Conservation (phyloP, 176 grass and related monocot genomes). For the Calamus simplicifolius region DNA sequence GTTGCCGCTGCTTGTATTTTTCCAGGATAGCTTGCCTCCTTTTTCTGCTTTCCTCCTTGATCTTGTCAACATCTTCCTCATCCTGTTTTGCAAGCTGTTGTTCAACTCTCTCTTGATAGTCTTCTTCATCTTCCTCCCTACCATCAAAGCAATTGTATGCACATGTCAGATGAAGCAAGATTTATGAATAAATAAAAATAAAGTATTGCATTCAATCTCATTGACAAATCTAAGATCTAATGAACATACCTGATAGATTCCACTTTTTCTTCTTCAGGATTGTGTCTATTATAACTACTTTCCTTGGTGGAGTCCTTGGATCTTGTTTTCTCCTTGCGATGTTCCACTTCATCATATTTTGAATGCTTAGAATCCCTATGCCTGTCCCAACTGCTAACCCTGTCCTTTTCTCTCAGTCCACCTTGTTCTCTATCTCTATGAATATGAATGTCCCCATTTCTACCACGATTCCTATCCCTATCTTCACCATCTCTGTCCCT, state of each 20-base stretch:
- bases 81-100: conserved; percentile 88
- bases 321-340: conserved; percentile 41
- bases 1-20: conserved; percentile 60
- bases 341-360: conserved; percentile 30
- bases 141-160: conserved; percentile 3
- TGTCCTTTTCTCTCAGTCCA: conserved; percentile 20
- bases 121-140: conserved; percentile 78
- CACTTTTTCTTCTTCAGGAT: conserved; percentile 36
- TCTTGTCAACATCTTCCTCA: conserved; percentile 90
- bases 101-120: conserved; percentile 88
- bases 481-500: conserved; percentile 2
- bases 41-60: conserved; percentile 85
- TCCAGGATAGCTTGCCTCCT: conserved; percentile 92
- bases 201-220: not conserved
- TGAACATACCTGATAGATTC: conserved; percentile 41
- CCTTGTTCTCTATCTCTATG: conserved; percentile 22
- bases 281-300: conserved; percentile 16
- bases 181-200: conserved; percentile 4
- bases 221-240: no score
- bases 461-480: conserved; percentile 33
- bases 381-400: conserved; percentile 26
- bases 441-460: conserved; percentile 27
- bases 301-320: conserved; percentile 33
- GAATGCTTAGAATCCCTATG: conserved; percentile 33
- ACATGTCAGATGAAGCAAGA: conserved; percentile 2